A percentile compares a stretch with the other conserved stretches of the same genome.
Conservation (phyloP, 257 asterid genomes). For the Forsythia suspensa region DNA sequence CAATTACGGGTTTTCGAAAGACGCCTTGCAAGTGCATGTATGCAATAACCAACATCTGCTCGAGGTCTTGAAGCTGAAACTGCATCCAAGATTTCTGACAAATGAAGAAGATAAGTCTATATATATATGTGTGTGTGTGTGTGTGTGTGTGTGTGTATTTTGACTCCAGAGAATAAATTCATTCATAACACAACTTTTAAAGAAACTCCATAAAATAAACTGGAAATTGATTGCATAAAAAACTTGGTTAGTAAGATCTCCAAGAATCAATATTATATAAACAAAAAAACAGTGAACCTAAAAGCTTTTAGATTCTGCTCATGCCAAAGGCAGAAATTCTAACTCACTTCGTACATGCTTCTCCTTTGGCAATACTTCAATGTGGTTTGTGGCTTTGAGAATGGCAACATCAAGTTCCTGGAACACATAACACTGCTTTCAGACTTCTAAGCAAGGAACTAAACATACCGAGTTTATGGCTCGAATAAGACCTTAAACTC, state of each 20-base stretch:
- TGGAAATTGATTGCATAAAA: neutral
- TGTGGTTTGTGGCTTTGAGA: slow-evolving; percentile 84
- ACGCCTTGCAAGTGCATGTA: slow-evolving; percentile 66
- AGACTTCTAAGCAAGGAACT: slow-evolving; percentile 16
- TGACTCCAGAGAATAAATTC: slow-evolving; percentile 3
- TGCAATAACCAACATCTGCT: slow-evolving; percentile 76
- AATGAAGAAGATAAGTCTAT: slow-evolving; percentile 10
- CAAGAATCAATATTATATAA: neutral
- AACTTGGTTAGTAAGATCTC: neutral
- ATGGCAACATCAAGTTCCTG: slow-evolving; percentile 70
- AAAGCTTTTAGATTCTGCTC: neutral
- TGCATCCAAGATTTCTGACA: slow-evolving; percentile 64
- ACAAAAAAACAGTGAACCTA: neutral
- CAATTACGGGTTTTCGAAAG: slow-evolving; percentile 69
- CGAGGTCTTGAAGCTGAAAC: slow-evolving; percentile 71
- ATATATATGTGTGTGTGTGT: neutral
- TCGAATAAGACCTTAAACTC: slow-evolving; percentile 57
- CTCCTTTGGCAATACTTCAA: slow-evolving; percentile 69
- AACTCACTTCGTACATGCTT: slow-evolving; percentile 77
- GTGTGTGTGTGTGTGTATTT: neutral
- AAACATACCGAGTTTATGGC: neutral
- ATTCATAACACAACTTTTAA: slow-evolving; percentile 8
- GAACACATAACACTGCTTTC: slow-evolving; percentile 13
- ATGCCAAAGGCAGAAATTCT: neutral
- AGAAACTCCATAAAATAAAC: neutral